Evolutionary conservation across 1,284 basidiomycete genomes (phyloP).

Genomic region (Singerocomus inundabilis): DNA sequence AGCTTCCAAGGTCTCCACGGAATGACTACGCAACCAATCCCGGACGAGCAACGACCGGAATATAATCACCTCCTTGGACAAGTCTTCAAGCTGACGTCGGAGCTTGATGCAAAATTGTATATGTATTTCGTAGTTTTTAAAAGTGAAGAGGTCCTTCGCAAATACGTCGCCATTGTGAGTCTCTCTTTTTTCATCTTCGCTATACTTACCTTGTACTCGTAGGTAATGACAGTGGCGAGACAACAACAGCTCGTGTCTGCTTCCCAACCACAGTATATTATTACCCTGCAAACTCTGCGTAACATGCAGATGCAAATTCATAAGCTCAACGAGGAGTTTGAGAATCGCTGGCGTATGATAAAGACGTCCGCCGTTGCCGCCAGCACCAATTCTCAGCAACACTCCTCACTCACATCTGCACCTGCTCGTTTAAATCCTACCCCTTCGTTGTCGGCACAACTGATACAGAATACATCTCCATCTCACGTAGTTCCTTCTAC

Average conservation of each 20-base stretch:
- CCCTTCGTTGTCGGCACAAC: constrained; percentile 12
- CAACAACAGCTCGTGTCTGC: constrained; percentile 49
- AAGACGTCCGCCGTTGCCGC: constrained; percentile 13
- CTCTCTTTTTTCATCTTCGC: constrained; percentile 16
- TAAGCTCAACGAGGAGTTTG: constrained; percentile 42
- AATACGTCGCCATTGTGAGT: constrained; percentile 54
- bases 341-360: constrained; percentile 25
- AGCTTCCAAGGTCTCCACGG: constrained; percentile 18
- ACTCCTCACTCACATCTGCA: background rate
- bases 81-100: constrained; percentile 40
- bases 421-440: constrained; percentile 13
- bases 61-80: constrained; percentile 52
- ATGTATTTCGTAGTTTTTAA: constrained; percentile 46
- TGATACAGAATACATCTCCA: constrained; percentile 15
- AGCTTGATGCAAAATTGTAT: constrained; percentile 51
- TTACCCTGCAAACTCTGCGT: constrained; percentile 44
- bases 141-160: constrained; percentile 45
- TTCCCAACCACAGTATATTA: constrained; percentile 49
- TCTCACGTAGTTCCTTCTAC: constrained; percentile 7
- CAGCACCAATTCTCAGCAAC: constrained; percentile 14
- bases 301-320: constrained; percentile 48
- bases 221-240: constrained; percentile 52
- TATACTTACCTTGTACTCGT: constrained; percentile 8
- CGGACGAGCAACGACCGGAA: constrained; percentile 50
- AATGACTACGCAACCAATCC: constrained; percentile 39